A percentile compares a stretch with the other conserved stretches of the same genome.
These are phyloP conservation scores for Lomentospora prolificans DNA, from an alignment of 2,329 filamentous ascomycete species.

Conservation along the genomic window DNA sequence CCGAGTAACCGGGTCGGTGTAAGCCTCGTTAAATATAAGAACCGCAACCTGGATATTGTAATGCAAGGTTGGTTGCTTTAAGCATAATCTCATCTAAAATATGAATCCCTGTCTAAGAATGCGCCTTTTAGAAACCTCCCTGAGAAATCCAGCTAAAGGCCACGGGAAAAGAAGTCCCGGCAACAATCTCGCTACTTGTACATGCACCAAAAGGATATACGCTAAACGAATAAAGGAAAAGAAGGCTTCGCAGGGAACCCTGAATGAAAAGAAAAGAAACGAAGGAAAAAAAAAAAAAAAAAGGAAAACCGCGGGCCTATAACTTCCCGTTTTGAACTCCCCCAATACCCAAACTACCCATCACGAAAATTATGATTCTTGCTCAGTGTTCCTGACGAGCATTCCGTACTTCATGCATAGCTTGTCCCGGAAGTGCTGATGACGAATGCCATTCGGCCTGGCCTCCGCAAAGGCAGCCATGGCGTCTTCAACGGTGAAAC, in stretches of 20 bases:
- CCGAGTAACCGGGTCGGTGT: neutral
- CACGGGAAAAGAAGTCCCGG: neutral
- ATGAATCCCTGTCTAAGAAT: neutral
- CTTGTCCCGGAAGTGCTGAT: slow-evolving; percentile 79
- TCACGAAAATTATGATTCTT: neutral
- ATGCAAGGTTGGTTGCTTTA: neutral
- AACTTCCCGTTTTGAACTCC: too few species aligned
- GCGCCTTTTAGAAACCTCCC: neutral
- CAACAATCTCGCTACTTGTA: neutral
- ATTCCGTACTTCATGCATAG: slow-evolving; percentile 65
- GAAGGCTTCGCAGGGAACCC: too few species aligned
- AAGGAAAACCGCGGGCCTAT: neutral
- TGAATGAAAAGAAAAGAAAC: neutral
- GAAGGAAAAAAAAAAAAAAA: neutral
- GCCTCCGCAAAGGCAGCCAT: slow-evolving; percentile 66
- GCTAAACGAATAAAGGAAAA: neutral
- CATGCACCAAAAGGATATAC: neutral
- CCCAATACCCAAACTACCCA: neutral
- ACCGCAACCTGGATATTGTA: neutral
- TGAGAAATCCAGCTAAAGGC: neutral
- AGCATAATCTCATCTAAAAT: neutral
- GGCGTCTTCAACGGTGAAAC: slow-evolving; percentile 63
- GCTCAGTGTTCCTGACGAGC: neutral
- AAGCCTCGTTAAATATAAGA: too few species aligned
- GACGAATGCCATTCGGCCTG: slow-evolving; percentile 74